phyloP scores from a whole-genome alignment of 208 protist species.

The Phytomonas sp. region DNA sequence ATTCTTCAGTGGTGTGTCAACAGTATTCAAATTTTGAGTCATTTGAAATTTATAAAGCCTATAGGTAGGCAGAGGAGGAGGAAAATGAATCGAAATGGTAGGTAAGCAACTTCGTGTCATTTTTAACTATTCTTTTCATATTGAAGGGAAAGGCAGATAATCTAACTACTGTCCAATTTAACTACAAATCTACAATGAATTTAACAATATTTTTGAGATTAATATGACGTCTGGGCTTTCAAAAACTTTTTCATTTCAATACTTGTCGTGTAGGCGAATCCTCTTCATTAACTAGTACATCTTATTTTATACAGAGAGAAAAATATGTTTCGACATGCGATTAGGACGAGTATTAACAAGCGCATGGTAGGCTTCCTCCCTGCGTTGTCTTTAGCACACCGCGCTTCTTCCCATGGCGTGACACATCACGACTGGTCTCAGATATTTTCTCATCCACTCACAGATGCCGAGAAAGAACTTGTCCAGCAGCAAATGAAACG shows the following conservation, averaged over 20 bases:
- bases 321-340: conserved; percentile 47
- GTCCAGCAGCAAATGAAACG: conserved; percentile 52
- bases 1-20: neutral
- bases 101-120: neutral
- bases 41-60: neutral
- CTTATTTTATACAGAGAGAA: neutral
- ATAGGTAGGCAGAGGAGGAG: neutral
- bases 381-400: conserved; percentile 19
- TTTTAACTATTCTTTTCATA: neutral
- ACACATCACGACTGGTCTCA: conserved; percentile 78
- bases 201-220: neutral
- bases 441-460: conserved; percentile 42
- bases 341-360: neutral
- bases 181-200: neutral
- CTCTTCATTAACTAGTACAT: neutral
- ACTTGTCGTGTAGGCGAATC: neutral
- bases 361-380: conserved; percentile 7
- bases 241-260: neutral
- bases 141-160: neutral
- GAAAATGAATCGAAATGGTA: neutral
- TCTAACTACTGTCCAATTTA: neutral
- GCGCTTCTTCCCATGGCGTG: conserved; percentile 47
- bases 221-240: neutral
- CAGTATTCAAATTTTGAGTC: neutral
- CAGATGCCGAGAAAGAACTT: conserved; percentile 31